A percentile compares a stretch with the other conserved stretches of the same genome.
phyloP scores from a whole-genome alignment of 31 red algal genomes.

The Endocladia muricata region DNA sequence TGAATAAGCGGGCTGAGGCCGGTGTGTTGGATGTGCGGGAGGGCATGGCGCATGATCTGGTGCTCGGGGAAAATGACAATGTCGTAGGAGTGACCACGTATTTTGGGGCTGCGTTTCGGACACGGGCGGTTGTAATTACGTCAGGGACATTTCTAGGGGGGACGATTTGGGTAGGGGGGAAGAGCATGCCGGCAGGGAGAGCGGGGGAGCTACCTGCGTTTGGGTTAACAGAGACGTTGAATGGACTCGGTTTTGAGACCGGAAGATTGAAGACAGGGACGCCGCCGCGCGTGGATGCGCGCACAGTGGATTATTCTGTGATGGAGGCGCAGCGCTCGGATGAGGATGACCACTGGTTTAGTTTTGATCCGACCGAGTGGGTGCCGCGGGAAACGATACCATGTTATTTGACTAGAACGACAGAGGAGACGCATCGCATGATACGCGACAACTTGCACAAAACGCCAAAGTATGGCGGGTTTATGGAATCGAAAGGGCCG shows the following conservation, averaged over 20 bases:
- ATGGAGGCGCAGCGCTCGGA: constrained; percentile 91
- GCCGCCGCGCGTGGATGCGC: constrained; percentile 82
- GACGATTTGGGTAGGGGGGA: constrained; percentile 90
- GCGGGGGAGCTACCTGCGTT: constrained; percentile 85
- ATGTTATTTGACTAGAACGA: constrained; percentile 94
- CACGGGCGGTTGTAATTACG: constrained; percentile 80
- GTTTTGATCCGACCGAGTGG: constrained; percentile 86
- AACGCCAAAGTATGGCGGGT: constrained; percentile 94
- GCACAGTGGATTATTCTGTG: constrained; percentile 80
- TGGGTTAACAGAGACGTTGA: constrained; percentile 85
- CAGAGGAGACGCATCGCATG: constrained; percentile 79
- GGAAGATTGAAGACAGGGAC: constrained; percentile 95
- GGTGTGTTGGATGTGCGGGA: constrained; percentile 62
- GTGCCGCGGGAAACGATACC: constrained; percentile 53
- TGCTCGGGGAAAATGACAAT: constrained; percentile 71
- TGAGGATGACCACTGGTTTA: constrained; percentile 91
- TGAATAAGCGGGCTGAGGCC: constrained; percentile 40
- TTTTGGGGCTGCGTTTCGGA: constrained; percentile 76
- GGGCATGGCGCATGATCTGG: constrained; percentile 81
- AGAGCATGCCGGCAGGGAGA: constrained; percentile 87
- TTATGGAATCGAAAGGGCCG: constrained; percentile 84
- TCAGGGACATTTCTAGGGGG: constrained; percentile 96
- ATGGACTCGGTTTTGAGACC: constrained; percentile 77
- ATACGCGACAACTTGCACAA: constrained; percentile 91
- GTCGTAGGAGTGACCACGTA: constrained; percentile 89